Conservation (phyloP, 2,329 filamentous ascomycete genomes). For the Paracorniculantispora psalliotae region DNA sequence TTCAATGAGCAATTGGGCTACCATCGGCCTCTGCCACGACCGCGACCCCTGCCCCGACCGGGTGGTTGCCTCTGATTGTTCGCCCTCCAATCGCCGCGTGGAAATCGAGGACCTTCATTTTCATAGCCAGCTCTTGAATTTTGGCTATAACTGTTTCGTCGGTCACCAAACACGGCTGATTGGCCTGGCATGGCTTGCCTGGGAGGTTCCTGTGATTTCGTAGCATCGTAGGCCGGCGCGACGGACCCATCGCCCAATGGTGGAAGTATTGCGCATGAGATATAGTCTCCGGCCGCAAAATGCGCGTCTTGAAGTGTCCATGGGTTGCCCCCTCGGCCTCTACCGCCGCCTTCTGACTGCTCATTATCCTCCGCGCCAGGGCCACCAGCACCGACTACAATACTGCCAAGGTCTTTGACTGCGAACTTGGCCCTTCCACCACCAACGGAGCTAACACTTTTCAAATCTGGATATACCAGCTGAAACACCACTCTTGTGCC, state of each 20-base stretch:
- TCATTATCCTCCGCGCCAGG: constrained; percentile 38
- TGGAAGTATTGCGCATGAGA: constrained; percentile 76
- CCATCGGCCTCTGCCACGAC: constrained; percentile 4
- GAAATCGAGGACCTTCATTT: background rate
- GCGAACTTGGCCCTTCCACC: constrained; percentile 53
- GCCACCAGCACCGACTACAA: constrained; percentile 65
- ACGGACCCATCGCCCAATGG: constrained; percentile 71
- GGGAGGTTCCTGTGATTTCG: background rate
- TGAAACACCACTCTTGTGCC: constrained; percentile 86
- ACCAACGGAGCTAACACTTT: constrained; percentile 24
- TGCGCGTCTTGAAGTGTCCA: constrained; percentile 72
- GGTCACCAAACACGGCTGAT: background rate
- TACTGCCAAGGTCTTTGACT: constrained; percentile 75
- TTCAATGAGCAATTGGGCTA: background rate
- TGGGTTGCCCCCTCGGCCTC: constrained; percentile 58
- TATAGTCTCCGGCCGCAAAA: constrained; percentile 85
- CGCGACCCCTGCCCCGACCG: background rate
- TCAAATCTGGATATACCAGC: constrained; percentile 75
- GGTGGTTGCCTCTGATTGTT: background rate
- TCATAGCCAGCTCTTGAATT: background rate
- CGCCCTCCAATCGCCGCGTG: constrained; percentile 5
- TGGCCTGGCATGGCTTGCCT: background rate
- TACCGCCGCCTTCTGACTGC: constrained; percentile 26
- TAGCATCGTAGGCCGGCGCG: constrained; percentile 46
- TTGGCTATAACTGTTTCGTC: background rate